Conservation (phyloP, 495 filamentous ascomycete species). For the Platismatia glauca region DNA sequence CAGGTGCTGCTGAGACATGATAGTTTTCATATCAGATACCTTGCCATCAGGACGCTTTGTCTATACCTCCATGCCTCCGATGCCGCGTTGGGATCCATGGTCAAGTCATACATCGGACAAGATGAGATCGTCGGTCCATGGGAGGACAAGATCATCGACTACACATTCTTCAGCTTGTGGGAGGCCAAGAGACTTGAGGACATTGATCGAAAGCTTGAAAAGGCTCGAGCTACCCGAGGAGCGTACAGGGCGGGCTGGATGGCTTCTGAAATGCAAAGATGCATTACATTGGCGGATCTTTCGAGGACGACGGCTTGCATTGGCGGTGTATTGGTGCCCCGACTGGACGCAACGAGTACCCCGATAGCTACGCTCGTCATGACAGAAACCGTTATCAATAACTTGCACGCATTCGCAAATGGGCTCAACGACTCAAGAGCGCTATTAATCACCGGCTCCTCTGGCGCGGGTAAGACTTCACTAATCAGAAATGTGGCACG, state of each 20-base stretch:
- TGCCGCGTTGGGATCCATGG: constrained; percentile 58
- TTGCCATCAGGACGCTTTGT: constrained; percentile 72
- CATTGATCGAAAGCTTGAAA: constrained; percentile 31
- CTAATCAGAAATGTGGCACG: constrained; percentile 74
- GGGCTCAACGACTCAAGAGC: constrained; percentile 57
- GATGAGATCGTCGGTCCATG: constrained; percentile 56
- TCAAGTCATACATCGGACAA: constrained; percentile 51
- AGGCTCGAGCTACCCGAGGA: constrained; percentile 27
- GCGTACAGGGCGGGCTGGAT: constrained; percentile 17
- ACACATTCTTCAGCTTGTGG: constrained; percentile 73
- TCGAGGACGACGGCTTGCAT: constrained; percentile 45
- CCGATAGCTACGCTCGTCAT: constrained; percentile 51
- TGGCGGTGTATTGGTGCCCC: constrained; percentile 58
- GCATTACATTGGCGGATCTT: constrained; percentile 35
- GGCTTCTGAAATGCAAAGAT: constrained; percentile 25
- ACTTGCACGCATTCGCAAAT: constrained; percentile 57
- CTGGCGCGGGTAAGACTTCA: constrained; percentile 86
- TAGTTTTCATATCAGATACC: constrained; percentile 56
- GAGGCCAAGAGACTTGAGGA: constrained; percentile 51
- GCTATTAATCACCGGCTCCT: constrained; percentile 69
- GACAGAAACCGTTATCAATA: constrained; percentile 60
- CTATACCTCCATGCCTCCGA: constrained; percentile 76
- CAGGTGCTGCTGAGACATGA: constrained; percentile 58
- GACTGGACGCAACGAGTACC: constrained; percentile 44
- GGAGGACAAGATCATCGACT: constrained; percentile 74